Percentiles rank a stretch among this genome's conserved stretches.
phyloP scores from a whole-genome alignment of 2,329 filamentous ascomycete genomes.

The Sphaerulina vaccinii region DNA sequence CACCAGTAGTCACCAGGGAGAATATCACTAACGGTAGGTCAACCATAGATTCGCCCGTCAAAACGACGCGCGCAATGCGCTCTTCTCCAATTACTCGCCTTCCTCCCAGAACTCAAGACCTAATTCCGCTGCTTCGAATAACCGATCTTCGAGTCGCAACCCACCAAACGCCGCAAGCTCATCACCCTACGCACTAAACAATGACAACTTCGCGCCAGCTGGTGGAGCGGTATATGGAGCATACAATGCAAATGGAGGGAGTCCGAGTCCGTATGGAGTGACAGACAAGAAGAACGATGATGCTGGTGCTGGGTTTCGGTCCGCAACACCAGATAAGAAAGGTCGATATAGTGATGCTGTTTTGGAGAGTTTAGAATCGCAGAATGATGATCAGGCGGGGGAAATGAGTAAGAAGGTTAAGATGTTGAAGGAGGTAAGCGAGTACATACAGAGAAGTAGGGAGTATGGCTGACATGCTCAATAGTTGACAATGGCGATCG shows the following conservation, averaged over 20 bases:
- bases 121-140: constrained; percentile 34
- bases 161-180: constrained; percentile 23
- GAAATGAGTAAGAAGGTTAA: constrained; percentile 89
- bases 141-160: constrained; percentile 24
- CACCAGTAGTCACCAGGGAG: background rate
- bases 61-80: constrained; percentile 41
- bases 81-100: constrained; percentile 41
- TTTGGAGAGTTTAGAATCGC: constrained; percentile 88
- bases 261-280: constrained; percentile 11
- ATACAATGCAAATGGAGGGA: constrained; percentile 36
- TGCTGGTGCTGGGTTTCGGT: constrained; percentile 34
- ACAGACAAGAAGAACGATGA: constrained; percentile 18
- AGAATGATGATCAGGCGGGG: constrained; percentile 87
- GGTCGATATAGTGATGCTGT: constrained; percentile 93
- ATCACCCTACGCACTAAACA: constrained; percentile 26
- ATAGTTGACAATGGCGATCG: constrained; percentile 73
- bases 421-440: constrained; percentile 78
- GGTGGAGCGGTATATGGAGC: constrained; percentile 31
- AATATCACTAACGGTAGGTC: constrained; percentile 8
- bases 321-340: constrained; percentile 55
- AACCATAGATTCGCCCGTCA: constrained; percentile 14
- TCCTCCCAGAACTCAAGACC: constrained; percentile 37
- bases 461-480: constrained; percentile 8
- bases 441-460: background rate
- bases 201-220: constrained; percentile 19